Evolutionary conservation across 1,139 yeast genomes (phyloP), one percentile per base, ranked within the genome.

Genomic region (Candida glucosophila): DNA sequence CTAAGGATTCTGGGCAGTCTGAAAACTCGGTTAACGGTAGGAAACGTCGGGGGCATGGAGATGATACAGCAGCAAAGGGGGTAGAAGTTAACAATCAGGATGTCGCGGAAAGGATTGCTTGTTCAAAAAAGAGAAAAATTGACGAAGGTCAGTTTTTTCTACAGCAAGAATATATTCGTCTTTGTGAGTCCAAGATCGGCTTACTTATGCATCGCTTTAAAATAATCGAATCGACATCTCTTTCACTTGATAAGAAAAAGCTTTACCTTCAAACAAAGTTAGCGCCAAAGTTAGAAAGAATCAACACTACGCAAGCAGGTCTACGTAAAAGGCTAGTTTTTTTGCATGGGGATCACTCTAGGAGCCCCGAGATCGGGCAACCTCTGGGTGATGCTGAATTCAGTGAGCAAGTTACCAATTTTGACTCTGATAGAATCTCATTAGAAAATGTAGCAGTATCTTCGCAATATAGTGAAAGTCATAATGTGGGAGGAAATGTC

Each of bases 151-250:
- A 26, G 20, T 11, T 9, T 9, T 5, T 12, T 5, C 23, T 28
- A 14, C 34, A 28, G 13, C 24, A 24, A 18, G 23, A 29, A 18
- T 31, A 31, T 15, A 29, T 33, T 13, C 17, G 13, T 15, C 30
- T 50, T 6, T 51, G 50, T 22, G 56, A 52, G 25, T 31, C 39
- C 9, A 53, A 52, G 22, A 48, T 48, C 22, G 36, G 41, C 21
- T 35, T 56, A 11, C 41, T 57, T 5, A 40, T 49, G 14, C 47
- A 54, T 30, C 30, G 57, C 28, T 47, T 52, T 25, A 28, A 39
- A 5, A 44, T 47, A 5, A 54, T 46, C 27, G 62, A 56, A 31
- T 55, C 62, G 4, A 49, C 62, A 1, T 48, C 58, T n/a, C 45
- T 56, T 8, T 55, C 64, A 3, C 34, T 52, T 6, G 63, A 57